Conservation (phyloP, 306 rosid species). For the Hylodesmum podocarpum region DNA sequence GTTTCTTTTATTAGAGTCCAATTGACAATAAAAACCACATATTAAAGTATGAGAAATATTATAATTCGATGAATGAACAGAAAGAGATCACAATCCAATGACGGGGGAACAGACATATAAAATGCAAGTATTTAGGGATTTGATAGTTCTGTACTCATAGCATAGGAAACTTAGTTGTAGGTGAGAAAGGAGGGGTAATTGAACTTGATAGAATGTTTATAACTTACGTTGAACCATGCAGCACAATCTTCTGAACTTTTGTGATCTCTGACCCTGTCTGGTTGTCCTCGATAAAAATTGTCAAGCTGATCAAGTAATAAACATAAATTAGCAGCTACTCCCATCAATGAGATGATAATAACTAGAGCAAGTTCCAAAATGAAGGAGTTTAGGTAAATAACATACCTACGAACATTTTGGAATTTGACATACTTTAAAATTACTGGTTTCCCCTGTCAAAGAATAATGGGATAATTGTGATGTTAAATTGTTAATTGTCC, state of each 20-base stretch:
- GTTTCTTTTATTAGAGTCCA: slow-evolving; percentile 6
- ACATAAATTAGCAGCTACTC: slow-evolving; percentile 21
- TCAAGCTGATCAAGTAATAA: slow-evolving; percentile 67
- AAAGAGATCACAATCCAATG: not conserved
- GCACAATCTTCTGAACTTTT: slow-evolving; percentile 78
- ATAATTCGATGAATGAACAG: slow-evolving; percentile 3
- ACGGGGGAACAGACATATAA: not conserved
- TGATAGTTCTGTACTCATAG: not conserved
- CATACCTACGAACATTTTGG: slow-evolving; percentile 95
- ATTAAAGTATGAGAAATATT: not conserved
- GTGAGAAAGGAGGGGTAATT: not conserved
- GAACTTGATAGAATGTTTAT: not conserved
- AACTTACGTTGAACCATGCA: slow-evolving; percentile 90
- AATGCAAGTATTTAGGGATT: not conserved
- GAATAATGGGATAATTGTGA: slow-evolving; percentile 1
- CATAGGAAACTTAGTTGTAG: not conserved
- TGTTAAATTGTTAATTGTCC: slow-evolving; percentile 13
- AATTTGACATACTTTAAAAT: slow-evolving; percentile 85
- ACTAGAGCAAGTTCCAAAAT: slow-evolving; percentile 4
- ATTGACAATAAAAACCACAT: not conserved
- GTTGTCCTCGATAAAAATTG: slow-evolving; percentile 89
- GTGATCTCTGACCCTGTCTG: slow-evolving; percentile 77
- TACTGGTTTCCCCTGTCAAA: slow-evolving; percentile 78
- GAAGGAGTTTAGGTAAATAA: slow-evolving; percentile 10
- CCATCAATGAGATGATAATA: not conserved